Conservation (phyloP, 768 basidiomycete species). For the Mrakia frigida region DNA sequence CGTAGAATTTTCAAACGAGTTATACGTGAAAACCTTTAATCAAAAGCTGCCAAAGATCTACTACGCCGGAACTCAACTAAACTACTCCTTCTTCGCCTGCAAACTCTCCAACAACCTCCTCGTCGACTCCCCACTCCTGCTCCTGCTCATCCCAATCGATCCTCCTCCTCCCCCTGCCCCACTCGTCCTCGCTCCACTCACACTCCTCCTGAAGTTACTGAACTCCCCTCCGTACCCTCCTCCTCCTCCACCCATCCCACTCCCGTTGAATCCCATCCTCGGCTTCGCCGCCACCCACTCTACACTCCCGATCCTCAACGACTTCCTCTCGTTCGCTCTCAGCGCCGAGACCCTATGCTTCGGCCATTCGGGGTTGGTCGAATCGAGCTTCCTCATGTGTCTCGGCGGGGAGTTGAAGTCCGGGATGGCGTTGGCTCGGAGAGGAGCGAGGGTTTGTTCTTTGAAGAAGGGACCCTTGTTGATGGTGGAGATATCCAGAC, state of each 20-base stretch:
- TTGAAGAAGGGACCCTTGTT: slow-evolving; percentile 8
- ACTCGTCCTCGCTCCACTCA: background rate
- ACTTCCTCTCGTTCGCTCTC: background rate
- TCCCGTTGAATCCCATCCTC: background rate
- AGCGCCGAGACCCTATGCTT: background rate
- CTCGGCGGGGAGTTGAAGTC: background rate
- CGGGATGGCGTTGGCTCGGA: background rate
- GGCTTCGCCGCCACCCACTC: background rate
- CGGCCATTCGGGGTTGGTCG: too few relatives aligned
- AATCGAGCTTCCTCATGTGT: too few relatives aligned
- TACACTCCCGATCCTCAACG: background rate
- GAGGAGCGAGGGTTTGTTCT: background rate
- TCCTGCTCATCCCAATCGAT: slow-evolving; percentile 3
- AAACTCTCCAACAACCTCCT: background rate
- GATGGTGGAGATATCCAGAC: background rate
- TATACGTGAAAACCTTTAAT: too few relatives aligned
- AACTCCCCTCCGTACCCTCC: background rate
- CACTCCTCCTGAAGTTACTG: background rate
- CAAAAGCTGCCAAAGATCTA: too few relatives aligned
- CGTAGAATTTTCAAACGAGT: too few relatives aligned
- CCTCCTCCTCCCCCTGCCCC: background rate
- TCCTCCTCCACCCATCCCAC: background rate
- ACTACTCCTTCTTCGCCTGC: background rate
- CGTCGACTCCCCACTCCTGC: slow-evolving; percentile 3
- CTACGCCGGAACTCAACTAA: too few relatives aligned